phyloP scores from a whole-genome alignment of 805 yeast species.

The Zygosaccharomyces rouxii region DNA sequence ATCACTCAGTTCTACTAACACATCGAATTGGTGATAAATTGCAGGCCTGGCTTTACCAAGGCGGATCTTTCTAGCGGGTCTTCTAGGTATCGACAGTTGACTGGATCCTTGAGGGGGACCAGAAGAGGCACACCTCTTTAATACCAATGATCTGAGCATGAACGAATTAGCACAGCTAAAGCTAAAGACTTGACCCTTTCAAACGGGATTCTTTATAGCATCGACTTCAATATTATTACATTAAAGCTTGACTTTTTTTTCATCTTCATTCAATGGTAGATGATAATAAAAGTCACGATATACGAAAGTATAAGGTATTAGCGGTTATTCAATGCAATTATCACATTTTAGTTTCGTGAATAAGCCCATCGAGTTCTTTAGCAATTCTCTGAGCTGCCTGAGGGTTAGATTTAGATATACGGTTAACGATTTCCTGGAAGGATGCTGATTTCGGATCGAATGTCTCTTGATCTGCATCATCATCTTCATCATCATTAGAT shows the following conservation, averaged over 20 bases:
- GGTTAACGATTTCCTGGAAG: conserved; percentile 30
- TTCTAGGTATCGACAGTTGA: conserved; percentile 34
- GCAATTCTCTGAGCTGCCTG: conserved; percentile 22
- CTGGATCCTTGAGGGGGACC: conserved; percentile 25
- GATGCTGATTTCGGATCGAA: conserved; percentile 30
- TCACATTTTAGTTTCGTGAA: conserved; percentile 24
- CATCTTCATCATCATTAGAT: conserved; percentile 11
- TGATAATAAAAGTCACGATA: not conserved
- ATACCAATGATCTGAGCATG: conserved; percentile 9
- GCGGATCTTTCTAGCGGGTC: conserved; percentile 65
- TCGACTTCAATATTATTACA: not conserved
- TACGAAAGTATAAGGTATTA: not conserved
- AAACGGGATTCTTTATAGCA: not conserved
- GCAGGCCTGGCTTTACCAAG: conserved; percentile 92
- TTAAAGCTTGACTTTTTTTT: not conserved
- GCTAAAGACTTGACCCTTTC: not conserved
- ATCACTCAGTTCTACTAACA: conserved; percentile 84
- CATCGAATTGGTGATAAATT: conserved; percentile 84
- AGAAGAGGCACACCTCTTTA: conserved; percentile 22
- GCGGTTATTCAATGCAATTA: not conserved
- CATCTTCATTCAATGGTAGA: not conserved
- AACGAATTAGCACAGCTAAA: not conserved
- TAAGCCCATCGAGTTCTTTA: conserved; percentile 24
- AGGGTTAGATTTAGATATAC: conserved; percentile 26
- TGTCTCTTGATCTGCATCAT: conserved; percentile 12